Evolutionary conservation across 305 asterid genomes (phyloP), one percentile per base, ranked within the genome.

Genomic region (Fraxinus floribunda): DNA sequence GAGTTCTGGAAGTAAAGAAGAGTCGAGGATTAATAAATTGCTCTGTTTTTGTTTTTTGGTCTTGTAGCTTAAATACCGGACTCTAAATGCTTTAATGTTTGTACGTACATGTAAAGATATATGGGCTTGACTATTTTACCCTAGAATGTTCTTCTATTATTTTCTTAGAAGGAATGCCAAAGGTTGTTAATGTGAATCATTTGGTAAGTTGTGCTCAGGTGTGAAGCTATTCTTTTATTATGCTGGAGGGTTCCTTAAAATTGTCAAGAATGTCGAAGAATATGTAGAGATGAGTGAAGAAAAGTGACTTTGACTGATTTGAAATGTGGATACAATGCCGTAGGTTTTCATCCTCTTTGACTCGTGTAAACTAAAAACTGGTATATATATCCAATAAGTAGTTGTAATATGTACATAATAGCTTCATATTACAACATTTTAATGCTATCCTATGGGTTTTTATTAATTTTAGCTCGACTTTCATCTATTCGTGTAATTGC

Each of bases 181-280:
- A 64, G n/a, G 73, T 64, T 62, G 32, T 22, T 71, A 71, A 71
- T 6, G 22, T 29, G 76, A 30, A 70, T 71, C 22, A 32, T 32
- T 11, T 24, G 10, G 7, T 66, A 29, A 24, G 34, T 26, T 70
- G 32, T 32, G 24, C 24, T 29, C 41, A 71, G 76, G 76, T 10
- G 22, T 71, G 76, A 32, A 71, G 76, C 76, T 32, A 71, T 71
- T 71, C 76, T 71, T 71, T 71, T 71, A 71, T 71, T 71, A 16
- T 71, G 76, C 41, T 32, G 22, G 76, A 71, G 41, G 41, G 39
- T 71, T 71, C 76, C 41, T 16, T 71, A 32, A 71, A 71, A 71
- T 36, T 32, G 20, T 13, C 41, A 15, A 71, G 44, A 71, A 71
- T 71, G 76, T 71, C 41, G 76, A 32, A 32, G 76, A 70, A 71